phyloP scores from a whole-genome alignment of 1,284 basidiomycete species.

The Kwoniella shivajii region DNA sequence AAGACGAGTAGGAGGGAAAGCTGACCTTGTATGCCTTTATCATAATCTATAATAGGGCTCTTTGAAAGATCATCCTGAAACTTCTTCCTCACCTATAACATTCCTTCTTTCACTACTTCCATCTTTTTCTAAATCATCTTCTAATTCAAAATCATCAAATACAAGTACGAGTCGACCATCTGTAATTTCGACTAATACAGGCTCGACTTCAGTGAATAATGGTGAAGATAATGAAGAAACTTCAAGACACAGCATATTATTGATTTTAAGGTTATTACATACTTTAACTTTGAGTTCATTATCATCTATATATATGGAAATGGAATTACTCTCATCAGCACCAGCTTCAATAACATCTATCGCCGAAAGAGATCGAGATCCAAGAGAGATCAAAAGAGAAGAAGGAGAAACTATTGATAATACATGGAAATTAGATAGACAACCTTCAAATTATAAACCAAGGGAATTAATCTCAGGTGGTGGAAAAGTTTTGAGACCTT shows the following conservation, averaged over 20 bases:
- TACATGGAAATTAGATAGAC: constrained; percentile 75
- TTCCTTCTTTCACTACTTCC: constrained; percentile 42
- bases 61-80: constrained; percentile 57
- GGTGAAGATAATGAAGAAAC: constrained; percentile 63
- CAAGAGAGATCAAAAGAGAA: constrained; percentile 39
- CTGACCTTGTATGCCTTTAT: background rate
- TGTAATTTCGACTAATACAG: constrained; percentile 9
- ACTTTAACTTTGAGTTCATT: constrained; percentile 70
- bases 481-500: constrained; percentile 81
- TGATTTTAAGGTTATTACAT: constrained; percentile 73
- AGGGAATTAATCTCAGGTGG: constrained; percentile 68
- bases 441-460: constrained; percentile 47
- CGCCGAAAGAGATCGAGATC: constrained; percentile 28
- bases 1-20: too few species aligned
- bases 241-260: constrained; percentile 64
- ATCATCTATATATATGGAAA: constrained; percentile 70
- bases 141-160: too few species aligned
- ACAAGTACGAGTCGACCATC: constrained; percentile 9
- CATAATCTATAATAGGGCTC: constrained; percentile 56
- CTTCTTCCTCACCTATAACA: constrained; percentile 41
- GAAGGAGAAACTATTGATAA: constrained; percentile 54
- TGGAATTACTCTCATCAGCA: constrained; percentile 67
- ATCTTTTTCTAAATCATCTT: constrained; percentile 6
- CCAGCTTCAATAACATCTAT: constrained; percentile 25
- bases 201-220: constrained; percentile 53